Evolutionary conservation across 495 filamentous ascomycete genomes (phyloP), one percentile per base, ranked within the genome.

Genomic region (Evernia prunastri): DNA sequence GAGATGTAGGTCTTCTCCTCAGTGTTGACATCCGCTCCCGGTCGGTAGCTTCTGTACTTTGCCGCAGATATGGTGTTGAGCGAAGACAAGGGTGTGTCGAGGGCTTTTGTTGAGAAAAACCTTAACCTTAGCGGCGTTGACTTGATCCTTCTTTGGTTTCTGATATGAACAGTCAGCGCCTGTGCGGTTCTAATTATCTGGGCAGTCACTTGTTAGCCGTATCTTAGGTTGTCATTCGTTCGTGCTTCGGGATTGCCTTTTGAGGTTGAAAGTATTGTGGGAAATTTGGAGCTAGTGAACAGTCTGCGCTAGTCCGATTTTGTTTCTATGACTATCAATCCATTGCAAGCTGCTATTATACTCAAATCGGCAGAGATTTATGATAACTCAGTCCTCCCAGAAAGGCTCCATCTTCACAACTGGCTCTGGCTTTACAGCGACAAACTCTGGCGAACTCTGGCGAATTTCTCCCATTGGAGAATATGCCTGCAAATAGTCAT

Each of bases 381-480:
- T 17, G 17, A 1, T 17, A 7, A n/a, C 12, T 59, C n/a, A 59
- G 23, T 27, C 4, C 57, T 59, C 57, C 35, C 36, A 59, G 12
- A 42, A 15, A 42, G 57, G 36, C 23, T 59, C 57, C 23, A 40
- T 42, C 40, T 59, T 59, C 23, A 59, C 17, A 11, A 40, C 33
- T 59, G 57, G 57, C 37, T 59, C 57, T 25, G 36, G n/a, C n/a
- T 61, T 53, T 4, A 36, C 59, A n/a, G 25, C 42, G 27, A 61
- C 35, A 20, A 39, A 5, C 3, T 58, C 23, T 36, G 56, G 37
- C 29, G 29, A 20, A 23, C 2, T 27, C 29, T 25, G 37, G 31
- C 13, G 29, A 12, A 23, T 49, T 49, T 47, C 43, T 47, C 27
- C 45, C 45, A 49, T 3, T 49, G 23, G n/a, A 27, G 45, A 7